Conservation (phyloP, 2,329 filamentous ascomycete genomes). For the Cercospora brassicicola region DNA sequence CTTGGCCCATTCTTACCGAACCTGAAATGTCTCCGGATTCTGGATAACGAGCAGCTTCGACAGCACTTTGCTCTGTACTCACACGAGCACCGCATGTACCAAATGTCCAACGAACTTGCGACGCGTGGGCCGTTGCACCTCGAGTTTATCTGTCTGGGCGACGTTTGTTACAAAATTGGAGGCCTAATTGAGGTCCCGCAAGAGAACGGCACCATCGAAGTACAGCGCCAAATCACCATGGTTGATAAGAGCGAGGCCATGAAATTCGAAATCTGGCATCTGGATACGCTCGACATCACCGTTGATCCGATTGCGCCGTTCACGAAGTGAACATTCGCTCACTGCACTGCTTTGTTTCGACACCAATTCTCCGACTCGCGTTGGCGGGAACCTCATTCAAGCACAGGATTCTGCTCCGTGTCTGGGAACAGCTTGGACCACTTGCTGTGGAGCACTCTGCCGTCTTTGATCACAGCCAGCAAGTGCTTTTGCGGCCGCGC, state of each 20-base stretch:
- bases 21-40: slow-evolving; percentile 45
- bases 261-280: slow-evolving; percentile 48
- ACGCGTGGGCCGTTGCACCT: slow-evolving; percentile 29
- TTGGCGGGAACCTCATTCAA: slow-evolving; percentile 17
- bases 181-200: slow-evolving; percentile 25
- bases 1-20: slow-evolving; percentile 43
- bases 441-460: slow-evolving; percentile 46
- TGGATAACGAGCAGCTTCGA: slow-evolving; percentile 34
- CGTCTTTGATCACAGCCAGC: slow-evolving; percentile 57
- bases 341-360: neutral
- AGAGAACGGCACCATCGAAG: slow-evolving; percentile 30
- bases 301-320: slow-evolving; percentile 29
- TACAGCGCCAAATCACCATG: slow-evolving; percentile 35
- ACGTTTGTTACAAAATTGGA: slow-evolving; percentile 42
- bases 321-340: slow-evolving; percentile 10
- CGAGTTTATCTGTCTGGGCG: slow-evolving; percentile 44
- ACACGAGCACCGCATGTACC: slow-evolving; percentile 36
- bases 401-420: slow-evolving; percentile 16
- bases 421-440: slow-evolving; percentile 36
- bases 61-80: slow-evolving; percentile 20
- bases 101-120: slow-evolving; percentile 31
- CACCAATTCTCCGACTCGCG: neutral
- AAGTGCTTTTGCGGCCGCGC: slow-evolving; percentile 51
- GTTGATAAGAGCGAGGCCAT: slow-evolving; percentile 42
- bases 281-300: slow-evolving; percentile 42